A percentile compares a stretch with the other conserved stretches of the same genome.
These are phyloP conservation scores for Platanthera zijinensis DNA, from an alignment of 106 monocot species.

Conservation along the genomic window DNA sequence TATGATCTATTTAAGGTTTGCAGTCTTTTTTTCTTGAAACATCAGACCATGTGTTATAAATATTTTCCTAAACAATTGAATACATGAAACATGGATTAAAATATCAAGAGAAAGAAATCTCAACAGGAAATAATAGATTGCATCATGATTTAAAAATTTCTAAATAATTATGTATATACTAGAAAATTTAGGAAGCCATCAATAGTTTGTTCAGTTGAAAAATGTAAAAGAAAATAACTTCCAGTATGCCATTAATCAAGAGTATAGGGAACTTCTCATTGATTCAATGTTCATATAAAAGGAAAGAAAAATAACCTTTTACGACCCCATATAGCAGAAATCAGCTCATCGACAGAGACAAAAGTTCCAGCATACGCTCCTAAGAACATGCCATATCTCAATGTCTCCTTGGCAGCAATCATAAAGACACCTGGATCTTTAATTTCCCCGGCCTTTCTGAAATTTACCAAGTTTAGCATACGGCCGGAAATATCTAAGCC, in stretches of 20 bases:
- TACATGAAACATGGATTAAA: background rate
- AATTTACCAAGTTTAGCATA: background rate
- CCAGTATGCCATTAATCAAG: too few species aligned
- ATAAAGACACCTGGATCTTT: constrained; percentile 28
- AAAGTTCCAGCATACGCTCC: constrained; percentile 85
- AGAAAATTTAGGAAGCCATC: background rate
- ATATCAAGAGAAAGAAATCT: background rate
- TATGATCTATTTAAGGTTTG: background rate
- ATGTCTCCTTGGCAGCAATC: constrained; percentile 72
- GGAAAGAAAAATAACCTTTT: constrained; percentile 32
- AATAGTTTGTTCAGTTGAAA: background rate
- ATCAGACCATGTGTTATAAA: background rate
- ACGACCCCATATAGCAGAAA: constrained; percentile 63
- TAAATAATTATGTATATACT: background rate
- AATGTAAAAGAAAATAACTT: background rate
- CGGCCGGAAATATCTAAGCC: background rate
- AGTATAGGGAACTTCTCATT: background rate
- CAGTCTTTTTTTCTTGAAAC: background rate
- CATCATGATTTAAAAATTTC: background rate
- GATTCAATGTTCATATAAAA: background rate
- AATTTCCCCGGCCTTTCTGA: constrained; percentile 49
- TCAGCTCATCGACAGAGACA: constrained; percentile 80
- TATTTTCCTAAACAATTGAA: background rate
- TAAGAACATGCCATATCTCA: constrained; percentile 81
- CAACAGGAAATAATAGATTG: background rate